These are phyloP conservation scores for Aspergillus tanneri DNA, from an alignment of 2,329 filamentous ascomycete genomes.

Conservation along the genomic window DNA sequence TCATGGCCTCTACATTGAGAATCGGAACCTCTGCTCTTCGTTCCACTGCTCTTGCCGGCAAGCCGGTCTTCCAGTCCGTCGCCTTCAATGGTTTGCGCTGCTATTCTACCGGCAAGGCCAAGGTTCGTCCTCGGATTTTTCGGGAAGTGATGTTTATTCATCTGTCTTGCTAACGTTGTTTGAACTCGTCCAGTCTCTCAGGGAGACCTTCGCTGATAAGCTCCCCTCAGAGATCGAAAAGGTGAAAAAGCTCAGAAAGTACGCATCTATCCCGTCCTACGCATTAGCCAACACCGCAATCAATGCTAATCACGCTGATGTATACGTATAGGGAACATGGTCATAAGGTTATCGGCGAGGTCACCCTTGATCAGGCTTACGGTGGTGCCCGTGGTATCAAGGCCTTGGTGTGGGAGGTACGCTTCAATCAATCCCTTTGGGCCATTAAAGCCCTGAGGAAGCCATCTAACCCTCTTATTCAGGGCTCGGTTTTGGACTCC, in stretches of 20 bases:
- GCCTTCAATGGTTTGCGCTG: conserved; percentile 81
- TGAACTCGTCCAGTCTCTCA: conserved; percentile 68
- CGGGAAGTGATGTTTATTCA: conserved; percentile 26
- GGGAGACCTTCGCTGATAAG: conserved; percentile 96
- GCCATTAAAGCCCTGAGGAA: neutral
- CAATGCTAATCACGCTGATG: conserved; percentile 21
- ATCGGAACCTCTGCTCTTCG: conserved; percentile 79
- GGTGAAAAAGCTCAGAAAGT: conserved; percentile 98
- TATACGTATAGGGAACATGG: conserved; percentile 72
- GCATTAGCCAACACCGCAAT: neutral
- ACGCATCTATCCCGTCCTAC: conserved; percentile 42
- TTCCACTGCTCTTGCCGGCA: conserved; percentile 66
- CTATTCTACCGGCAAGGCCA: conserved; percentile 85
- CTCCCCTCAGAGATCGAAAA: conserved; percentile 96
- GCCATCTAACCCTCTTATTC: conserved; percentile 15
- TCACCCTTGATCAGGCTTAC: conserved; percentile 99
- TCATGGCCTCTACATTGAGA: conserved; percentile 82
- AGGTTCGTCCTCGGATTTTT: conserved; percentile 53
- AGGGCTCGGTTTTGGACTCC: conserved; percentile 90
- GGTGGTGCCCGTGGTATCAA: conserved; percentile 99
- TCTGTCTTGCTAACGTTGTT: conserved; percentile 27
- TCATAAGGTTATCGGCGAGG: conserved; percentile 92
- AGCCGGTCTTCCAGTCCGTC: conserved; percentile 66
- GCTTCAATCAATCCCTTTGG: conserved; percentile 7
- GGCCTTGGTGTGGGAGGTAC: conserved; percentile 91